A percentile compares a stretch with the other conserved stretches of the same genome.
Conservation (phyloP, 495 filamentous ascomycete species). For the Neurospora sp. region DNA sequence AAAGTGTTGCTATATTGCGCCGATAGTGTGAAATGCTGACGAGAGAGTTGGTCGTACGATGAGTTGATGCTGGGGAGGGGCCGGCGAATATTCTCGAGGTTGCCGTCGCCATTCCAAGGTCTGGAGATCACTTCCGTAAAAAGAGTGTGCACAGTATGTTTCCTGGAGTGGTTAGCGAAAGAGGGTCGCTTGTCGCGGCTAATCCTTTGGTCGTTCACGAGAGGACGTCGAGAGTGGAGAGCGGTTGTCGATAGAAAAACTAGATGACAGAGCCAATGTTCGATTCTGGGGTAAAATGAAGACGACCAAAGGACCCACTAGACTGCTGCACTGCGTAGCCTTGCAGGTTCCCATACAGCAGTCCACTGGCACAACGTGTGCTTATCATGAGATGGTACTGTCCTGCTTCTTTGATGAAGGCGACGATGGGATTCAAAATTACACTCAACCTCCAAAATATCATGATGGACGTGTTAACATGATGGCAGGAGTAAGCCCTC, state of each 20-base stretch:
- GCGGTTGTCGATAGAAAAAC: background rate
- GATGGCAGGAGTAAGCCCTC: background rate
- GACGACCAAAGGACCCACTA: background rate
- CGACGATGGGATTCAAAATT: background rate
- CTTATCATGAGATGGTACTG: background rate
- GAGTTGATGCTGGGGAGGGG: background rate
- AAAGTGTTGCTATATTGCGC: background rate
- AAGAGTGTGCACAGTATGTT: background rate
- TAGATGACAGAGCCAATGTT: background rate
- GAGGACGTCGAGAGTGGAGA: background rate
- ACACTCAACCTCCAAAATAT: background rate
- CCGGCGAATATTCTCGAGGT: background rate
- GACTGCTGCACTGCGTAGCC: background rate
- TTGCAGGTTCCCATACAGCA: slow-evolving; percentile 1
- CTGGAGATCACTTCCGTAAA: background rate
- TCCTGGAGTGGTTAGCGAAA: background rate
- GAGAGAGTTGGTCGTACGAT: background rate
- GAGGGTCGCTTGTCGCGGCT: slow-evolving; percentile 5
- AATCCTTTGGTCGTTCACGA: background rate
- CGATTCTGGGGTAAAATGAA: slow-evolving; percentile 11
- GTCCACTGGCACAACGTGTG: background rate
- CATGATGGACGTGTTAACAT: background rate
- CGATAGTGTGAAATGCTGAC: background rate
- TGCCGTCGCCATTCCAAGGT: background rate
- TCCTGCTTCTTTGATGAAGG: background rate